Conservation (phyloP, 2,329 filamentous ascomycete genomes). For the Stagonosporopsis cucurbitacearum region DNA sequence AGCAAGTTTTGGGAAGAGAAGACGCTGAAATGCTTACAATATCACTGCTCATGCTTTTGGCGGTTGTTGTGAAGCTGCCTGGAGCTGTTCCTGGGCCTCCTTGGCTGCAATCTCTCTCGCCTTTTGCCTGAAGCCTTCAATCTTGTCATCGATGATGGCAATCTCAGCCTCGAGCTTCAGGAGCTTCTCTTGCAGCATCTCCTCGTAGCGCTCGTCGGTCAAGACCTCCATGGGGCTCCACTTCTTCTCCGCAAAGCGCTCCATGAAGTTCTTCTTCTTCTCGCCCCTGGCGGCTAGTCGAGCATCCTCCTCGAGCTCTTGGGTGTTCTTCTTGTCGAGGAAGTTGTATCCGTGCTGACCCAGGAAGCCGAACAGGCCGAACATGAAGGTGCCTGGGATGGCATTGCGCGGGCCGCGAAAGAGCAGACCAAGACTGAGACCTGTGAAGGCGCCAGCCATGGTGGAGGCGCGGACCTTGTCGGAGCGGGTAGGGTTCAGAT, state of each 20-base stretch:
- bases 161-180: constrained; percentile 77
- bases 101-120: constrained; percentile 30
- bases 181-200: constrained; percentile 73
- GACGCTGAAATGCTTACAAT: background rate
- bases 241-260: constrained; percentile 64
- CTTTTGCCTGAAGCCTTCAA: constrained; percentile 58
- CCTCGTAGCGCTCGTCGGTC: constrained; percentile 74
- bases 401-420: constrained; percentile 53
- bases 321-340: constrained; percentile 56
- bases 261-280: constrained; percentile 52
- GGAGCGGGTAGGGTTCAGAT: constrained; percentile 58
- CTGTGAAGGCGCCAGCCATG: constrained; percentile 72
- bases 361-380: constrained; percentile 62
- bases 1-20: background rate
- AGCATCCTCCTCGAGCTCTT: constrained; percentile 40
- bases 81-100: constrained; percentile 15
- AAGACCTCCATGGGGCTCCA: constrained; percentile 76
- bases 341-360: constrained; percentile 65
- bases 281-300: constrained; percentile 28
- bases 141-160: constrained; percentile 77
- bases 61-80: constrained; percentile 4
- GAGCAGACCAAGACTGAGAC: constrained; percentile 60
- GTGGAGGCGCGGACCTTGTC: constrained; percentile 73
- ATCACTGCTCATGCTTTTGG: constrained; percentile 10
- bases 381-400: constrained; percentile 65